Conservation (phyloP, 2,329 filamentous ascomycete species). For the Arthrobotrys sphaeroides region DNA sequence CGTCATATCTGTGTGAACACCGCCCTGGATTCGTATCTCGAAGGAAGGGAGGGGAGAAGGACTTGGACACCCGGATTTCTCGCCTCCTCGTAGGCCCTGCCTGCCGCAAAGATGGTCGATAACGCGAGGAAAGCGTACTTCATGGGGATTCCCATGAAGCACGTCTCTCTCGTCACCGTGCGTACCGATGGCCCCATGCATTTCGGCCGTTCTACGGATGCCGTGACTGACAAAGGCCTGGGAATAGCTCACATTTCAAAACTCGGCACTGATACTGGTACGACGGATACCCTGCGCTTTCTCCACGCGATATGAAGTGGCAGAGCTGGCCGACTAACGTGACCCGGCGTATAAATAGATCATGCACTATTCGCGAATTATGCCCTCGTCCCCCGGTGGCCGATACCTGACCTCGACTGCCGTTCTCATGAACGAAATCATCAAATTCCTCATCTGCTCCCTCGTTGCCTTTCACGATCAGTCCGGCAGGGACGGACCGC, state of each 20-base stretch:
- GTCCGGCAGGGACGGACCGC: slow-evolving; percentile 59
- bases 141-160: slow-evolving; percentile 74
- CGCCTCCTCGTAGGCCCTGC: slow-evolving; percentile 28
- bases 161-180: slow-evolving; percentile 73
- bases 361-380: slow-evolving; percentile 93
- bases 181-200: slow-evolving; percentile 57
- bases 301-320: background rate
- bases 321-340: background rate
- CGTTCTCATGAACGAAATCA: slow-evolving; percentile 89
- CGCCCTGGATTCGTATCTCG: slow-evolving; percentile 3
- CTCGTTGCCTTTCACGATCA: slow-evolving; percentile 85
- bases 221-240: slow-evolving; percentile 53
- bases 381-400: slow-evolving; percentile 74
- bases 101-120: slow-evolving; percentile 55
- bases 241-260: slow-evolving; percentile 77
- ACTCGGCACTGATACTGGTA: slow-evolving; percentile 79
- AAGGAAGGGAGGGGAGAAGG: slow-evolving; percentile 12
- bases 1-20: slow-evolving; percentile 3
- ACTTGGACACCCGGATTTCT: slow-evolving; percentile 16
- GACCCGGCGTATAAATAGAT: slow-evolving; percentile 67
- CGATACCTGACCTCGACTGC: slow-evolving; percentile 94
- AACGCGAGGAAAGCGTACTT: slow-evolving; percentile 60
- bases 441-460: slow-evolving; percentile 87
- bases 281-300: slow-evolving; percentile 5
- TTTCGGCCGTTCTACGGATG: slow-evolving; percentile 24